Conservation (phyloP, 2,329 filamentous ascomycete species). For the Fusarium udum region DNA sequence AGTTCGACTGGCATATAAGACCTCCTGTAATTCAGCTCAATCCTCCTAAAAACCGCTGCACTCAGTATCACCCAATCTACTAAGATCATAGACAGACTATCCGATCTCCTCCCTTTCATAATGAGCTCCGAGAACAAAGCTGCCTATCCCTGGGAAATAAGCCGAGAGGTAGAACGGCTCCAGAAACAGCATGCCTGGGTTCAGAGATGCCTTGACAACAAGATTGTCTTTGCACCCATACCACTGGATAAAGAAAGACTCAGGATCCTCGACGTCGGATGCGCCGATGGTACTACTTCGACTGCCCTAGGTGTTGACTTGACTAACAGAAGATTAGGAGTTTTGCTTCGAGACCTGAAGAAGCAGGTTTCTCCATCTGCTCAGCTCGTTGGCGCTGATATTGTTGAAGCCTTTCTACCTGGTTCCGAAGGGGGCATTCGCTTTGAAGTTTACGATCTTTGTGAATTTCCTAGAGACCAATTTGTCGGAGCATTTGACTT, state of each 20-base stretch:
- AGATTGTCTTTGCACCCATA: conserved; percentile 13
- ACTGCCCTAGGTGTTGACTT: rapidly evolving
- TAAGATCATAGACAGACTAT: neutral
- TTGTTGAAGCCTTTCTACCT: conserved; percentile 8
- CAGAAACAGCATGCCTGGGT: conserved; percentile 22
- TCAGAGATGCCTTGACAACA: conserved; percentile 8
- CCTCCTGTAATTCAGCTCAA: too few species aligned
- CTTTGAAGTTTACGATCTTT: conserved; percentile 10
- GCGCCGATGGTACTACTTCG: conserved; percentile 1
- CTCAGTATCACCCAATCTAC: neutral
- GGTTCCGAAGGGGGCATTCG: neutral
- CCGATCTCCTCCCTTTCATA: rapidly evolving
- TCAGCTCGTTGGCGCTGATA: conserved; percentile 23
- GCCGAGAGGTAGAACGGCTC: conserved; percentile 15
- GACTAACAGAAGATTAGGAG: neutral
- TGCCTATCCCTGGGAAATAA: conserved; percentile 5
- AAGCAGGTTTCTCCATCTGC: conserved; percentile 20
- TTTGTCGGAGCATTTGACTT: neutral
- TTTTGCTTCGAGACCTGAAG: conserved; percentile 7
- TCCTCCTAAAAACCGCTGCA: neutral
- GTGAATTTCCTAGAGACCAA: neutral
- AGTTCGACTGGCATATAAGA: neutral
- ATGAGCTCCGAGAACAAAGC: neutral
- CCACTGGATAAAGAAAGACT: neutral
- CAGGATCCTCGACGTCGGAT: conserved; percentile 16